Evolutionary conservation across 1,284 basidiomycete genomes (phyloP).

Genomic region (Ustilago curta): DNA sequence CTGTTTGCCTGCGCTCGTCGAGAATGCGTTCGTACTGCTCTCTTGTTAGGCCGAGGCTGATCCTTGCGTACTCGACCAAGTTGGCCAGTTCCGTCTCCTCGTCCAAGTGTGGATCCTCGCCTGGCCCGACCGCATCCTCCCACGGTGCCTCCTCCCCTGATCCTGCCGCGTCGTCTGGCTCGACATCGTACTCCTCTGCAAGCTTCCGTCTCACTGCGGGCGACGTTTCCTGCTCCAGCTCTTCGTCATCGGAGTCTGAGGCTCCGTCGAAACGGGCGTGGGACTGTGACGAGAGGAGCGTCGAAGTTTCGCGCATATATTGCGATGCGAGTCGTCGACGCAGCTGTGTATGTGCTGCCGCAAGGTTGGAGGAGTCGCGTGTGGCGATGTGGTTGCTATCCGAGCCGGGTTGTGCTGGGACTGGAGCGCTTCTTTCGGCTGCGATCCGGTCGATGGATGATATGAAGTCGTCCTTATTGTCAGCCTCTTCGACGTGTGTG

Average conservation of each 20-base stretch:
- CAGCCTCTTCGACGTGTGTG: background rate
- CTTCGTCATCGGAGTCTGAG: conserved; percentile 43
- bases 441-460: conserved; percentile 37
- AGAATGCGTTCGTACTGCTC: conserved; percentile 56
- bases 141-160: conserved; percentile 1
- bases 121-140: conserved; percentile 16
- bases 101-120: conserved; percentile 14
- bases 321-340: conserved; percentile 34
- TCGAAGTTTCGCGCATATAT: conserved; percentile 43
- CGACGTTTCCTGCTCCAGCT: conserved; percentile 39
- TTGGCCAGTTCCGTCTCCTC: conserved; percentile 46
- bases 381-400: background rate
- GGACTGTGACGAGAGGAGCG: conserved; percentile 30
- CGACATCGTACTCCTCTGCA: conserved; percentile 34
- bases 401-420: too few species aligned
- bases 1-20: conserved; percentile 32
- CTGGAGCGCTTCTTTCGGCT: background rate
- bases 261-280: conserved; percentile 44
- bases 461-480: conserved; percentile 13
- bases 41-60: conserved; percentile 43
- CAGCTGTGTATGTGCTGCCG: conserved; percentile 27
- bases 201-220: conserved; percentile 21
- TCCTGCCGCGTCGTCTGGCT: conserved; percentile 23
- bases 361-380: conserved; percentile 20
- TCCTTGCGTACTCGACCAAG: conserved; percentile 53